Percentiles rank a stretch among this genome's conserved stretches.
These are phyloP conservation scores for Penicillium daleae DNA, from an alignment of 495 filamentous ascomycete genomes.

Conservation along the genomic window DNA sequence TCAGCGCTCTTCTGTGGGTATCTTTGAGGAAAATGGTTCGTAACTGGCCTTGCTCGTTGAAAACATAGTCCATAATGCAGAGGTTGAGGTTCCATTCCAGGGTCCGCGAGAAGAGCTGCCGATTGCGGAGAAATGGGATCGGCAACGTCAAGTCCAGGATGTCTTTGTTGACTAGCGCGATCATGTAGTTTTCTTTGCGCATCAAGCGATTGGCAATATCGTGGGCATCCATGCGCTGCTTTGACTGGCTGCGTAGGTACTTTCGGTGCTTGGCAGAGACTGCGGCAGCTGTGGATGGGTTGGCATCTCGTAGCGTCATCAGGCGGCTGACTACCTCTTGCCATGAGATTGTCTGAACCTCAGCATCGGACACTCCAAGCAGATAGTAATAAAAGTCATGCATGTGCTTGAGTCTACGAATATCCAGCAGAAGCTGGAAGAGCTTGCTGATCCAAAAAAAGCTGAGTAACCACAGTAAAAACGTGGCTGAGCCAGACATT, in stretches of 20 bases:
- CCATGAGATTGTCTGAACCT: slow-evolving; percentile 97
- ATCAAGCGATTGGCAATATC: slow-evolving; percentile 97
- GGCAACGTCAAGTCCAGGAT: slow-evolving; percentile 84
- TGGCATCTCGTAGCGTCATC: slow-evolving; percentile 85
- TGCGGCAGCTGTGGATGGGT: slow-evolving; percentile 76
- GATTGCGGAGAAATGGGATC: slow-evolving; percentile 77
- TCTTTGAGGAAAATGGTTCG: slow-evolving; percentile 81
- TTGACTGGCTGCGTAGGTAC: slow-evolving; percentile 82
- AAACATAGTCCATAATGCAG: slow-evolving; percentile 91
- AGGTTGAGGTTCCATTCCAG: slow-evolving; percentile 88
- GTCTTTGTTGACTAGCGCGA: slow-evolving; percentile 96
- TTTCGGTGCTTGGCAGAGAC: slow-evolving; percentile 63
- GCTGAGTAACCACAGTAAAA: slow-evolving; percentile 83
- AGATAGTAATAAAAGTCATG: slow-evolving; percentile 90
- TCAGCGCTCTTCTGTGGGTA: slow-evolving; percentile 75
- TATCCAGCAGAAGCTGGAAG: slow-evolving; percentile 73
- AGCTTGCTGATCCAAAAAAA: slow-evolving; percentile 85
- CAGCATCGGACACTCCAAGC: slow-evolving; percentile 82
- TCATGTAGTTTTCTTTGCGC: slow-evolving; percentile 95
- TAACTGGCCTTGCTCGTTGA: slow-evolving; percentile 84
- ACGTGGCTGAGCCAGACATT: slow-evolving; percentile 79
- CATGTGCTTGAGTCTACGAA: slow-evolving; percentile 73
- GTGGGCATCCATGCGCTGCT: slow-evolving; percentile 93
- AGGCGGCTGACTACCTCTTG: slow-evolving; percentile 88
- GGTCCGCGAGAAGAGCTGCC: slow-evolving; percentile 78